phyloP scores from a whole-genome alignment of 805 yeast species.

The Hanseniaspora thailandica region DNA sequence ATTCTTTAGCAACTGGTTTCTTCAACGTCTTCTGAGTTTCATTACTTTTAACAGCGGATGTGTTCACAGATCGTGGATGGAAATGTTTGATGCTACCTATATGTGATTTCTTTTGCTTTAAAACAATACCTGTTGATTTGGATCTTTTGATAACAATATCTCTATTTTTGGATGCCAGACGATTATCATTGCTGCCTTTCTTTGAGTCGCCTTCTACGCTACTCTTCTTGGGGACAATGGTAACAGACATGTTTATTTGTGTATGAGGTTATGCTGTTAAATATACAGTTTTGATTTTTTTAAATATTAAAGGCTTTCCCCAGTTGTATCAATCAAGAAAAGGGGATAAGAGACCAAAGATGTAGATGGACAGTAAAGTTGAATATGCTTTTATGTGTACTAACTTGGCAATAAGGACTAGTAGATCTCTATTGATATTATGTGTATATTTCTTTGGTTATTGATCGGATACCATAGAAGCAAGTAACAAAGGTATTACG shows the following conservation, averaged over 20 bases:
- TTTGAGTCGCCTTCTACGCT: background rate
- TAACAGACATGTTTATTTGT: background rate
- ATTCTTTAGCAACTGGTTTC: background rate
- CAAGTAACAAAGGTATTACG: background rate
- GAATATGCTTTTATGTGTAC: background rate
- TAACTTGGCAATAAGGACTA: too few relatives aligned
- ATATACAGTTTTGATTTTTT: too few relatives aligned
- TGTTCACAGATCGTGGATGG: background rate
- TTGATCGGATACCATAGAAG: background rate
- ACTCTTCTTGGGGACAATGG: background rate
- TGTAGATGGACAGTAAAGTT: background rate
- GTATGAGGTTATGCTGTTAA: too few relatives aligned
- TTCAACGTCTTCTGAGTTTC: background rate
- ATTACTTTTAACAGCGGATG: background rate
- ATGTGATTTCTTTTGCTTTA: constrained; percentile 7
- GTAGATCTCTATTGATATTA: too few relatives aligned
- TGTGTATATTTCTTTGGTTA: too few relatives aligned
- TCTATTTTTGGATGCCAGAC: background rate
- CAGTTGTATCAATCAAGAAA: too few relatives aligned
- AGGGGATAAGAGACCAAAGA: background rate
- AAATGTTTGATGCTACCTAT: constrained; percentile 1
- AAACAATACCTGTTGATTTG: constrained; percentile 12
- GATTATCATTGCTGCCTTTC: background rate
- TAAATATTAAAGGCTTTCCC: too few relatives aligned
- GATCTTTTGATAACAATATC: constrained; percentile 11